phyloP scores from a whole-genome alignment of 2,329 filamentous ascomycete genomes.

The Monilinia vaccinii-corymbosi region DNA sequence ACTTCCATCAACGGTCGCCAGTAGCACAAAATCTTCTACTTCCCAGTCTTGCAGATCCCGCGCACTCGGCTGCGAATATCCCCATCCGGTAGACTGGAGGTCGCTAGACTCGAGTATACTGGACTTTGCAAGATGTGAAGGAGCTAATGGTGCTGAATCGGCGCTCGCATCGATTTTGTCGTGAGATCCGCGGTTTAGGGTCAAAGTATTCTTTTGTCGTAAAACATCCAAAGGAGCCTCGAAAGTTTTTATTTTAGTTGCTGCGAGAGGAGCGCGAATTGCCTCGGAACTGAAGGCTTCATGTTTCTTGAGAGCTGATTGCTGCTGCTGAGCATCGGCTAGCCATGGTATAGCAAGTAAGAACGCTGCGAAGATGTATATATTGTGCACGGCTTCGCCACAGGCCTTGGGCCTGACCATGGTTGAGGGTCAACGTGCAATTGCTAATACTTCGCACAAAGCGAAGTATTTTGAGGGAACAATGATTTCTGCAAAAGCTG shows the following conservation, averaged over 20 bases:
- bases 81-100: constrained; percentile 50
- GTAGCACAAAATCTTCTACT: constrained; percentile 98
- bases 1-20: constrained; percentile 99
- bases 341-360: constrained; percentile 50
- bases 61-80: constrained; percentile 74
- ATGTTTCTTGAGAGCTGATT: constrained; percentile 28
- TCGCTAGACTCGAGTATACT: constrained; percentile 65
- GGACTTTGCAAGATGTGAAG: constrained; percentile 91
- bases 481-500: constrained; percentile 12
- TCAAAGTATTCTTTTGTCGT: constrained; percentile 27
- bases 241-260: constrained; percentile 26
- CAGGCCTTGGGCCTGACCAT: constrained; percentile 40
- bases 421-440: constrained; percentile 29
- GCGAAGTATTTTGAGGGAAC: constrained; percentile 17
- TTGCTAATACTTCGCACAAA: constrained; percentile 16
- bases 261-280: constrained; percentile 21
- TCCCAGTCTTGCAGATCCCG: constrained; percentile 98
- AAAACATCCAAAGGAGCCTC: constrained; percentile 24
- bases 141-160: constrained; percentile 87
- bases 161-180: constrained; percentile 73
- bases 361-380: constrained; percentile 44
- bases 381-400: constrained; percentile 44
- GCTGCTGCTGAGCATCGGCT: constrained; percentile 58
- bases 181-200: constrained; percentile 23
- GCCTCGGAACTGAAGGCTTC: constrained; percentile 23